A percentile compares a stretch with the other conserved stretches of the same genome.
phyloP scores from a whole-genome alignment of 306 rosid genomes.

The Cyclanthera cordifolia region DNA sequence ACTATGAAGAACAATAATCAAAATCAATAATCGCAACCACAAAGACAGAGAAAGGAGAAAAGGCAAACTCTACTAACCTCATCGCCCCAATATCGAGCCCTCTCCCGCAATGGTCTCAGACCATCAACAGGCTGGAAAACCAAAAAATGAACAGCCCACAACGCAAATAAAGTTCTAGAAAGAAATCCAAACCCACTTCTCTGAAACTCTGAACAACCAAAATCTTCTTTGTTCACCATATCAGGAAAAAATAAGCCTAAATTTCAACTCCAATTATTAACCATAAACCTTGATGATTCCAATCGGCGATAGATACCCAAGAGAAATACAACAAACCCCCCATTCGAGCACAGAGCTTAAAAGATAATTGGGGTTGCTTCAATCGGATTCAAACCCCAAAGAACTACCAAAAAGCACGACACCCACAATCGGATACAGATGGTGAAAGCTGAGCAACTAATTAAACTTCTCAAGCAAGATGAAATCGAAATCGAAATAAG shows the following conservation, averaged over 20 bases:
- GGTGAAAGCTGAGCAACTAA: constrained; percentile 73
- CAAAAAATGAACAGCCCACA: constrained; percentile 27
- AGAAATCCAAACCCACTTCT: constrained; percentile 28
- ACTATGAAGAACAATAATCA: background rate
- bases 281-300: constrained; percentile 18
- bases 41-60: background rate
- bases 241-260: constrained; percentile 28
- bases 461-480: constrained; percentile 38
- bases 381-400: constrained; percentile 48
- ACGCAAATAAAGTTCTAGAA: constrained; percentile 27
- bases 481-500: background rate
- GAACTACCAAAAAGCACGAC: constrained; percentile 35
- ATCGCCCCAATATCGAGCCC: constrained; percentile 82
- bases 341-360: constrained; percentile 35
- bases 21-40: background rate
- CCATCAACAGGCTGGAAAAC: constrained; percentile 49
- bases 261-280: constrained; percentile 31
- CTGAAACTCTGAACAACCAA: constrained; percentile 25
- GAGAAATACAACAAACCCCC: constrained; percentile 26
- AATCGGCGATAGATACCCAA: constrained; percentile 24
- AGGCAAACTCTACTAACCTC: constrained; percentile 49
- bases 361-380: constrained; percentile 52
- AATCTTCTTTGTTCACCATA: constrained; percentile 32
- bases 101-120: constrained; percentile 83
- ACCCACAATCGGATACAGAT: constrained; percentile 48